Percentiles rank a stretch among this genome's conserved stretches.
Conservation (phyloP, 2,329 filamentous ascomycete genomes). For the Calonectria naviculata region DNA sequence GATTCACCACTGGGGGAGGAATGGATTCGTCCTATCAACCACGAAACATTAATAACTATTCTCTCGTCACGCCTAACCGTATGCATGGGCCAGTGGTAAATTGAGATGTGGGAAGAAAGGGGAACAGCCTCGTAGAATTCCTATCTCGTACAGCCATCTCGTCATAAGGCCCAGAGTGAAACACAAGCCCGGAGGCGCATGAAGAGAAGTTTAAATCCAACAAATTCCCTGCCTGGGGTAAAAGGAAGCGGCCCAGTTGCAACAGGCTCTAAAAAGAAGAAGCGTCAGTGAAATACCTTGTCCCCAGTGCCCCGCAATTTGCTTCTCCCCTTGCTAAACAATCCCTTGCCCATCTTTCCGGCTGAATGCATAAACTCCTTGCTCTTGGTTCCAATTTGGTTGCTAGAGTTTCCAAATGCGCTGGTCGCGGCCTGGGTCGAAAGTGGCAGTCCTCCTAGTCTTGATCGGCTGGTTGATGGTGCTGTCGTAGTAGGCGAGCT, state of each 20-base stretch:
- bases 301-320: conserved; percentile 80
- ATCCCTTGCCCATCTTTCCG: conserved; percentile 88
- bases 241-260: conserved; percentile 41
- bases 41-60: conserved; percentile 51
- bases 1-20: conserved; percentile 47
- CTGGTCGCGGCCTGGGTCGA: conserved; percentile 54
- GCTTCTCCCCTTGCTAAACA: conserved; percentile 91
- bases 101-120: conserved; percentile 38
- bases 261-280: conserved; percentile 47
- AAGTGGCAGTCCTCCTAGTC: conserved; percentile 47
- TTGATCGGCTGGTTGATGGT: conserved; percentile 48
- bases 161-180: conserved; percentile 47
- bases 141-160: conserved; percentile 53
- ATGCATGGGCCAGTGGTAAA: conserved; percentile 41
- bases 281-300: conserved; percentile 85
- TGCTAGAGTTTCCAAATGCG: conserved; percentile 64
- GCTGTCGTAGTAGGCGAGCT: conserved; percentile 41
- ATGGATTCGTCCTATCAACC: conserved; percentile 50
- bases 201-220: conserved; percentile 44
- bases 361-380: conserved; percentile 91
- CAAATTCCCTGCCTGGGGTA: conserved; percentile 37
- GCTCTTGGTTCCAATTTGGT: conserved; percentile 82
- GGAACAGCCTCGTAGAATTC: conserved; percentile 52
- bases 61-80: conserved; percentile 40
- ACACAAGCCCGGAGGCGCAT: conserved; percentile 43